phyloP scores from a whole-genome alignment of 2,329 filamentous ascomycete genomes.

The Alternaria triticina region DNA sequence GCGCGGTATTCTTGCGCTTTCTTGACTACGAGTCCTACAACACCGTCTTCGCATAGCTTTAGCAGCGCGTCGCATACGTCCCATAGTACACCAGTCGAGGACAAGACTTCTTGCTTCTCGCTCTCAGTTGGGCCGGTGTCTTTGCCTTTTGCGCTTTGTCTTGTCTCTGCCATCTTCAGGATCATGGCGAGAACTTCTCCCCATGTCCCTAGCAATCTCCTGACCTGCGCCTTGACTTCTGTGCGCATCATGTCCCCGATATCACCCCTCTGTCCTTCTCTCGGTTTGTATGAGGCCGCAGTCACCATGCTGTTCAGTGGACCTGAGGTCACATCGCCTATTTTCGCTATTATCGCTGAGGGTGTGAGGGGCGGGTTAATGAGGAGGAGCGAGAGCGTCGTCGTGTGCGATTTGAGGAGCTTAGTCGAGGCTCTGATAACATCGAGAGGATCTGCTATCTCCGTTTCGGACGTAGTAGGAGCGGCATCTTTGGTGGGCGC shows the following conservation, averaged over 20 bases:
- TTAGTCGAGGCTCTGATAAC: slow-evolving; percentile 74
- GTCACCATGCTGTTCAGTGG: slow-evolving; percentile 77
- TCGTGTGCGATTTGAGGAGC: slow-evolving; percentile 80
- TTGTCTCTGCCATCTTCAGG: slow-evolving; percentile 62
- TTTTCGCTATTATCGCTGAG: slow-evolving; percentile 72
- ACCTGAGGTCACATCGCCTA: slow-evolving; percentile 73
- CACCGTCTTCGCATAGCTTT: slow-evolving; percentile 68
- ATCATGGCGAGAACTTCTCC: slow-evolving; percentile 66
- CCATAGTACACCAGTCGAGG: slow-evolving; percentile 81
- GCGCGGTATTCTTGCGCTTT: slow-evolving; percentile 78
- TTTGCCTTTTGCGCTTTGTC: slow-evolving; percentile 38
- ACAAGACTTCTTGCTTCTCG: slow-evolving; percentile 56
- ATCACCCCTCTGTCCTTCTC: slow-evolving; percentile 20
- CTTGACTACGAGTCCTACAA: slow-evolving; percentile 71
- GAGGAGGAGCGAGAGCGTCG: slow-evolving; percentile 84
- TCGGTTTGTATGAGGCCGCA: slow-evolving; percentile 47
- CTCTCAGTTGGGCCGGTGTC: slow-evolving; percentile 29
- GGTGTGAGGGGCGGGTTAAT: slow-evolving; percentile 88
- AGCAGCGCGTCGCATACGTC: slow-evolving; percentile 77
- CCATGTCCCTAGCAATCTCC: slow-evolving; percentile 68
- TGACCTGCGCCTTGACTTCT: slow-evolving; percentile 67
- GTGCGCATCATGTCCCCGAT: slow-evolving; percentile 59
- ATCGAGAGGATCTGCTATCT: slow-evolving; percentile 59
- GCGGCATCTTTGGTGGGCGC: slow-evolving; percentile 19
- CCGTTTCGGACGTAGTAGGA: slow-evolving; percentile 19